phyloP scores from a whole-genome alignment of 129 eudicot genomes.

The Ambrosia artemisiifolia region DNA sequence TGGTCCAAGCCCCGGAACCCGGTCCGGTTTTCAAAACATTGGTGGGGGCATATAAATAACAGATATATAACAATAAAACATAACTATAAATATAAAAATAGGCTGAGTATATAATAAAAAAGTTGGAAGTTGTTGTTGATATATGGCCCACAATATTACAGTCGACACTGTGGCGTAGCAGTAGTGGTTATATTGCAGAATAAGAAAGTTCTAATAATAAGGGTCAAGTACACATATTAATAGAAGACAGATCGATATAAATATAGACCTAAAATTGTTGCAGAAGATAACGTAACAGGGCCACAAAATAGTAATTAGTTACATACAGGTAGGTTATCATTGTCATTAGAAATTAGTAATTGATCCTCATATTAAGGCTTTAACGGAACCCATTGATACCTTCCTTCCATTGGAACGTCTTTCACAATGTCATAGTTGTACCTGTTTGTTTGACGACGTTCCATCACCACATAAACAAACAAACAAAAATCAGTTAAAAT shows the following conservation, averaged over 20 bases:
- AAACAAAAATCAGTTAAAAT: background rate
- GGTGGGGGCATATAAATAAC: too few relatives aligned
- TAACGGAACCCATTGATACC: slow-evolving; percentile 74
- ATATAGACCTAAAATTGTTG: background rate
- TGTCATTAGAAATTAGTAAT: background rate
- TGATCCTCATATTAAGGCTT: slow-evolving; percentile 30
- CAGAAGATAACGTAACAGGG: background rate
- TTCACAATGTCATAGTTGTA: slow-evolving; percentile 75
- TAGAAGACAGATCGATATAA: background rate
- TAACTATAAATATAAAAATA: background rate
- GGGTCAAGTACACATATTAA: slow-evolving; percentile 9
- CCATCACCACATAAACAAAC: background rate
- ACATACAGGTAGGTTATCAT: background rate
- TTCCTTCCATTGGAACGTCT: slow-evolving; percentile 75
- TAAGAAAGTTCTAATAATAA: slow-evolving; percentile 9
- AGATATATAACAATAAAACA: too few relatives aligned
- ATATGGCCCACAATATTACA: slow-evolving; percentile 30
- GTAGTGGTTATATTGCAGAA: slow-evolving; percentile 25
- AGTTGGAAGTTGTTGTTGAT: slow-evolving; percentile 2
- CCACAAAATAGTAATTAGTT: background rate
- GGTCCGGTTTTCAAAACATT: too few relatives aligned
- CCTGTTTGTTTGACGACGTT: slow-evolving; percentile 36
- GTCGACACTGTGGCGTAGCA: slow-evolving; percentile 2
- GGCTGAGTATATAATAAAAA: background rate
- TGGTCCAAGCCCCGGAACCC: too few relatives aligned